A percentile compares a stretch with the other conserved stretches of the same genome.
Conservation (phyloP, 139 green algal genomes). For the Chlorella sp. region DNA sequence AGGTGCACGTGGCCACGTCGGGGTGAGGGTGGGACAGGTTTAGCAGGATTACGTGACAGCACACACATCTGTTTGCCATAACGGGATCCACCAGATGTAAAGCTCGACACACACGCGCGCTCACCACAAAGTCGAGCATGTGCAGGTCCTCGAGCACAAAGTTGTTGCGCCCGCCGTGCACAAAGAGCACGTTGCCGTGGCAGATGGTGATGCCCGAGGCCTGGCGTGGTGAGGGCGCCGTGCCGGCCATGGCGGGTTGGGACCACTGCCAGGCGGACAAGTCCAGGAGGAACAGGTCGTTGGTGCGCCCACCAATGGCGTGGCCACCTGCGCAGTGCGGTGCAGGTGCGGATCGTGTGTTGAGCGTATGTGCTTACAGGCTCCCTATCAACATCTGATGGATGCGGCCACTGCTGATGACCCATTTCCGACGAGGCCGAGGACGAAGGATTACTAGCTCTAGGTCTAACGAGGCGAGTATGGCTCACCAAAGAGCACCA, state of each 20-base stretch:
- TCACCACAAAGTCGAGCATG: slow-evolving; percentile 58
- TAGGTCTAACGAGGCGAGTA: no score
- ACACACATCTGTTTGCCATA: no score
- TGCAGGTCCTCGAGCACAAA: slow-evolving; percentile 82
- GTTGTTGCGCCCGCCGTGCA: slow-evolving; percentile 76
- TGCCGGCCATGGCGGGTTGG: slow-evolving; percentile 53
- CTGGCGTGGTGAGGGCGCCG: slow-evolving; percentile 69
- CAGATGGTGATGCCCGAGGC: slow-evolving; percentile 49
- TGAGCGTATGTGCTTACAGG: no score
- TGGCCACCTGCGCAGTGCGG: slow-evolving; percentile 47
- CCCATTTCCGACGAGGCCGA: no score
- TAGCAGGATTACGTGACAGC: no score
- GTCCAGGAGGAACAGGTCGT: slow-evolving; percentile 81
- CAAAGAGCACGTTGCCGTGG: slow-evolving; percentile 49
- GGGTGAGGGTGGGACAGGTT: no score
- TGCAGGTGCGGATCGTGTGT: not conserved
- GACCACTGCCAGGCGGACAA: slow-evolving; percentile 60
- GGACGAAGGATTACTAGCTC: no score
- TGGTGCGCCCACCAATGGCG: slow-evolving; percentile 55
- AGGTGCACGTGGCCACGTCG: no score
- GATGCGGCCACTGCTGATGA: no score
- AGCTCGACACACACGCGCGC: not conserved
- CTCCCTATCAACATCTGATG: no score
- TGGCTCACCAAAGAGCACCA: slow-evolving; percentile 76
- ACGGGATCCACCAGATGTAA: not conserved